Conservation (phyloP, 2,329 filamentous ascomycete species). For the Teratosphaeria destructans region DNA sequence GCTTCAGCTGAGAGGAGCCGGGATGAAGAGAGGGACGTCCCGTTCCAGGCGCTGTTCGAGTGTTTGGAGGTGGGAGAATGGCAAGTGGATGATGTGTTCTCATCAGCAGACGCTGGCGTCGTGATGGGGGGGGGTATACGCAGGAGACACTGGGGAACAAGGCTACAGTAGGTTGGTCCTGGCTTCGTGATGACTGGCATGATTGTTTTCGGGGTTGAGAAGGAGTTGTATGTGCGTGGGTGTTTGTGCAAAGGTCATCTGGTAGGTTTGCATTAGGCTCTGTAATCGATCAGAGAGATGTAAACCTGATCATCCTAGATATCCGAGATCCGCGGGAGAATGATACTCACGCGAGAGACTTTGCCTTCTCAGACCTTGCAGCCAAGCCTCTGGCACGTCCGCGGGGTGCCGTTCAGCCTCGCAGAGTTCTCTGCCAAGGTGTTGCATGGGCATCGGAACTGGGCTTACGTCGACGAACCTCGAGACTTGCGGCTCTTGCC, state of each 20-base stretch:
- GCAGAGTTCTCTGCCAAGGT: background rate
- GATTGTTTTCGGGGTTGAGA: too few relatives aligned
- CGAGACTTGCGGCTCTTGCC: background rate
- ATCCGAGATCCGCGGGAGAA: too few relatives aligned
- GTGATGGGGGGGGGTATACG: background rate
- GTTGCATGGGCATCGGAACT: background rate
- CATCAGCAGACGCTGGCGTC: constrained; percentile 21
- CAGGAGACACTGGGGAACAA: background rate
- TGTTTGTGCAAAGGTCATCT: too few relatives aligned
- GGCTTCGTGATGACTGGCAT: too few relatives aligned
- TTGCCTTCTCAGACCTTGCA: too few relatives aligned
- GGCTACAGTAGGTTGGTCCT: background rate
- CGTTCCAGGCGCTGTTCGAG: constrained; percentile 22
- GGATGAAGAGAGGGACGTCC: constrained; percentile 11
- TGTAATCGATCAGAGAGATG: too few relatives aligned
- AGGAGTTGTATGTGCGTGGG: too few relatives aligned
- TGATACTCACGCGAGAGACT: too few relatives aligned
- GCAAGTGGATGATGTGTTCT: constrained; percentile 18
- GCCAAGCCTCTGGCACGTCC: background rate
- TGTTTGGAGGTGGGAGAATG: constrained; percentile 18
- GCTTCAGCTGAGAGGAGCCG: background rate
- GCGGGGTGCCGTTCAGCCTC: background rate
- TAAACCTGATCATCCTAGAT: too few relatives aligned
- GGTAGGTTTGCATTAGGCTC: too few relatives aligned
- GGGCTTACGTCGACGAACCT: background rate